Base-by-base conservation (phyloP, 345 rosid genomes). In the Aquilaria sinensis region DNA sequence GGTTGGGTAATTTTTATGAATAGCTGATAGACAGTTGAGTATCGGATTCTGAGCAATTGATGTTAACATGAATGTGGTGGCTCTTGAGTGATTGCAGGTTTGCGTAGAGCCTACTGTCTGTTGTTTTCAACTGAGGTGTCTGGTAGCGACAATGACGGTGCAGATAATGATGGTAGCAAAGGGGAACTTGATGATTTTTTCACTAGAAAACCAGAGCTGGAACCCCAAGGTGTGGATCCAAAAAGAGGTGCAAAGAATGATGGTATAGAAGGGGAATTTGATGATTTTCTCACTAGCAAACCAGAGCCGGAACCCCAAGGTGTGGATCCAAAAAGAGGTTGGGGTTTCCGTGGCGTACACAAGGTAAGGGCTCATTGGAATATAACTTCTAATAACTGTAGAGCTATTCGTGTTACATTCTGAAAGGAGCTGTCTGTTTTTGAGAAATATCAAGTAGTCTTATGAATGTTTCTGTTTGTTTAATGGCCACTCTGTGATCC, bases 311-410 rank as follows among this genome's bases (percentile, higher is more conserved):
- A 67, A 56, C 87, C 84, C 62, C 99, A 86, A n/a, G 87, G 93
- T 16, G 99, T 94, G 60, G 87, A 87, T 79, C 99, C 97, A 10
- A 75, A 71, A 68, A 90, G 75, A 70, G 99, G 99, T 53, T 94
- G 97, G 99, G 84, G 77, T 23, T 94, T 72, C 61, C 99, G 97
- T 47, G 99, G 99, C 60, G 99, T 94, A 7, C 97, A 94, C 62
- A 83, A 78, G 96, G 99, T 90, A 86, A 51, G 41, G 31, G 43
- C 54, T 14, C 41, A 31, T 31, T 29, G 16, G 6, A 37, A 0
- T 37, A 8, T 37, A 1, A 37, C 43, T 37, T 37, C 8, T 8
- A 37, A 37, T 5, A 37, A 37, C 43, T 37, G 43, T 37, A 37
- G 8, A 34, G 8, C 8, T 8, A 3, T 37, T 4, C 8, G 43